Evolutionary conservation across 2,329 filamentous ascomycete genomes (phyloP).

Genomic region (Ramularia endophylla): DNA sequence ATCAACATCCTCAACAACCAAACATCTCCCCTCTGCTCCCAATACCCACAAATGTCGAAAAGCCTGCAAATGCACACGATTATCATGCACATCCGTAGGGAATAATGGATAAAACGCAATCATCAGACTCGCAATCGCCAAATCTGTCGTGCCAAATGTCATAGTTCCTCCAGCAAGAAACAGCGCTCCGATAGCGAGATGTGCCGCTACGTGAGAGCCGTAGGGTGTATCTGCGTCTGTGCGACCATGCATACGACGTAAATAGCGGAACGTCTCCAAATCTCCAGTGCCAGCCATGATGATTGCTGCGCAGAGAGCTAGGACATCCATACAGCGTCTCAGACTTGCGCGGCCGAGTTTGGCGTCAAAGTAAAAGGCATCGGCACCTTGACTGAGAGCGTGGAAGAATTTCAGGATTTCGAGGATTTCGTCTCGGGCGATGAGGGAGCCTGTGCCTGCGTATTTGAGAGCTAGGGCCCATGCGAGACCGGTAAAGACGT

Average conservation of each 20-base stretch:
- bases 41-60: slow-evolving; percentile 97
- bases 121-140: slow-evolving; percentile 78
- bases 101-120: slow-evolving; percentile 94
- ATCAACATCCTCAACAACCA: slow-evolving; percentile 80
- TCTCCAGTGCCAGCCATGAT: slow-evolving; percentile 98
- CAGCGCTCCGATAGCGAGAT: slow-evolving; percentile 83
- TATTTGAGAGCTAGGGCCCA: slow-evolving; percentile 53
- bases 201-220: slow-evolving; percentile 86
- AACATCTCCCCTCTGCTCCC: slow-evolving; percentile 80
- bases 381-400: slow-evolving; percentile 18
- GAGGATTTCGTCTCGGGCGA: slow-evolving; percentile 74
- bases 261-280: slow-evolving; percentile 71
- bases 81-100: slow-evolving; percentile 83
- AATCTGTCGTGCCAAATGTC: slow-evolving; percentile 82
- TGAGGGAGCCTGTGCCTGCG: slow-evolving; percentile 48
- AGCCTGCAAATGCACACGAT: slow-evolving; percentile 88
- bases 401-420: slow-evolving; percentile 63
- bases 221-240: slow-evolving; percentile 80
- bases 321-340: slow-evolving; percentile 82
- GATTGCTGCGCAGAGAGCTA: slow-evolving; percentile 74
- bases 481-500: slow-evolving; percentile 83
- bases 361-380: slow-evolving; percentile 62
- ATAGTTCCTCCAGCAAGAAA: slow-evolving; percentile 91
- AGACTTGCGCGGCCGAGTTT: slow-evolving; percentile 77
- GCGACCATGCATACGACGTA: slow-evolving; percentile 82